Conservation (phyloP, 768 basidiomycete genomes). For the Calocybe gangraenosa region DNA sequence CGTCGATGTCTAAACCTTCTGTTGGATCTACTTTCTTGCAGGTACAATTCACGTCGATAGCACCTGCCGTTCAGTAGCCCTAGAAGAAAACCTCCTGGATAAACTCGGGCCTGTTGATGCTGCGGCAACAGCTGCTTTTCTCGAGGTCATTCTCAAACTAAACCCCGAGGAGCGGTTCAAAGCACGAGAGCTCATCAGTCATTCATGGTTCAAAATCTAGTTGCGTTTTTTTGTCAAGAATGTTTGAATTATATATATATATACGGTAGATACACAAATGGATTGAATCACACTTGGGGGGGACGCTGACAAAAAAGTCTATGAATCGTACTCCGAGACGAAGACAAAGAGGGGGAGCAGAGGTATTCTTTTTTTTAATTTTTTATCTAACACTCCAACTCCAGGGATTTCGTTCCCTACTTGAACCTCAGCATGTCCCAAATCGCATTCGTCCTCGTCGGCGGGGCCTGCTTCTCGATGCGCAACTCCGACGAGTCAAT, state of each 20-base stretch:
- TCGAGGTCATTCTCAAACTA: slow-evolving; percentile 15
- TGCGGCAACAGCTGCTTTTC: slow-evolving; percentile 13
- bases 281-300: not conserved
- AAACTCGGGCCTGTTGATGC: slow-evolving; percentile 15
- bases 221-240: not conserved
- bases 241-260: too few relatives aligned
- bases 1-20: too few relatives aligned
- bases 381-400: too few relatives aligned
- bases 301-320: too few relatives aligned
- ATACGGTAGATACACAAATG: too few relatives aligned
- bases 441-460: slow-evolving; percentile 3
- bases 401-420: not conserved
- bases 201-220: slow-evolving; percentile 18
- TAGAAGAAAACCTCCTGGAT: slow-evolving; percentile 14
- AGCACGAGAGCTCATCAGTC: slow-evolving; percentile 17
- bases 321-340: not conserved
- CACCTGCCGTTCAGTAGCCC: slow-evolving; percentile 20
- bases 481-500: slow-evolving; percentile 9
- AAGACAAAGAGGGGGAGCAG: too few relatives aligned
- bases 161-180: slow-evolving; percentile 15
- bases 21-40: too few relatives aligned
- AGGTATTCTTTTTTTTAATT: too few relatives aligned
- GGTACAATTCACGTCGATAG: slow-evolving; percentile 20
- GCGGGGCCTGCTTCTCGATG: slow-evolving; percentile 13
- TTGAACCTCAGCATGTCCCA: slow-evolving; percentile 10